Evolutionary conservation across 345 rosid genomes (phyloP), one percentile per base, ranked within the genome.

Genomic region (Ricinus communis): DNA sequence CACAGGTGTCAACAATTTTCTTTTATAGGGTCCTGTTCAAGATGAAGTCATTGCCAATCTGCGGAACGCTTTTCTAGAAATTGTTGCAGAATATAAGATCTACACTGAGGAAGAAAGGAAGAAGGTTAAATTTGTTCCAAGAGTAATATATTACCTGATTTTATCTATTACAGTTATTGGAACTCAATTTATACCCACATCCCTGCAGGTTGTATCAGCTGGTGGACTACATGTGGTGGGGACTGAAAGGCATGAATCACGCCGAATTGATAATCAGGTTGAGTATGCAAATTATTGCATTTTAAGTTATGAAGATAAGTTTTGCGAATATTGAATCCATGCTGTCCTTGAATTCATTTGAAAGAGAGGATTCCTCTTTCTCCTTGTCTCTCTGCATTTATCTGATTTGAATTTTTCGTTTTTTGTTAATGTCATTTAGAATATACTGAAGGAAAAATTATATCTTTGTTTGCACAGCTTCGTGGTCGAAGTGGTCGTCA

Each of bases 211-310:
- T 68, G 93, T 91, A 68, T 87, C 84, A 71, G 93, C 97, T 53
- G 98, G 97, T 78, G 98, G 98, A 63, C 93, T 91, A 45, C 97
- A 94, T 61, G 98, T 94, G 67, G 90, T 94, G 58, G 98, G 97
- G 30, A 85, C 98, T 62, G 98, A 94, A 79, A 81, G 96, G 45
- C 98, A 94, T 62, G 98, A 94, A 81, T 91, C 98, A 47, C 95
- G 97, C 1, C 73, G 96, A 68, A 88, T 91, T 66, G 98, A 94
- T 74, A 94, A 94, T 82, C 98, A 91, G 93, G 98, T 94, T 74
- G 27, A 65, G 41, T 75, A 28, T 63, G 49, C 53, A 28, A 30
- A 22, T 46, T 21, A 14, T 19, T 52, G 40, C 24, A 30, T 25
- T n/a, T 56, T 50, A 24, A 58, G 58, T 1, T 43, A 40, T 13